Evolutionary conservation across 1,284 basidiomycete genomes (phyloP).

Genomic region (Ustilago tritici): DNA sequence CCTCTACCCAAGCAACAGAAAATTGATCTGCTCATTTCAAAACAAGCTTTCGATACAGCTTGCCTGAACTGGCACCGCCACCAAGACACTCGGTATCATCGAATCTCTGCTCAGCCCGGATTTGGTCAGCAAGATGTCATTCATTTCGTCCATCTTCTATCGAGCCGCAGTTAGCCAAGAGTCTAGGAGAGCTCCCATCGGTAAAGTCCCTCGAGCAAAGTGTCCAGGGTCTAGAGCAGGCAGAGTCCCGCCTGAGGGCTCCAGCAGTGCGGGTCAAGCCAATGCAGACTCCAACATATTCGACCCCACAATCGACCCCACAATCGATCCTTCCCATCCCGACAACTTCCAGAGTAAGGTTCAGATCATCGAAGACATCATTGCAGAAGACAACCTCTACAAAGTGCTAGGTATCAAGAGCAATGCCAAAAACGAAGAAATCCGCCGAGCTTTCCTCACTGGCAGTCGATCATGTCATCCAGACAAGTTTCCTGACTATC

Average conservation of each 20-base stretch:
- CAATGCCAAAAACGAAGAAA: slow-evolving; percentile 75
- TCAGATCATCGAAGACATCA: slow-evolving; percentile 51
- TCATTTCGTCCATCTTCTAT: slow-evolving; percentile 48
- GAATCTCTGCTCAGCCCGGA: not conserved
- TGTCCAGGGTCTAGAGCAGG: slow-evolving; percentile 12
- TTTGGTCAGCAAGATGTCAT: slow-evolving; percentile 30
- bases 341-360: slow-evolving; percentile 43
- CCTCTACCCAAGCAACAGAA: not conserved
- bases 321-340: slow-evolving; percentile 6
- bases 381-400: slow-evolving; percentile 75
- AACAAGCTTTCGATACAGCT: not conserved
- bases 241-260: not conserved
- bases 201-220: slow-evolving; percentile 32
- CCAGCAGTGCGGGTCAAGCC: not conserved
- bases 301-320: not conserved
- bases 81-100: not conserved
- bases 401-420: slow-evolving; percentile 77
- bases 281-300: slow-evolving; percentile 7
- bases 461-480: slow-evolving; percentile 83
- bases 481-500: slow-evolving; percentile 84
- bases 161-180: slow-evolving; percentile 47
- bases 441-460: slow-evolving; percentile 81
- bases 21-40: not conserved
- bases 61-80: not conserved
- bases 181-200: slow-evolving; percentile 41